Percentiles rank a stretch among this genome's conserved stretches.
These are phyloP conservation scores for Hymenoscyphus fraxineus DNA, from an alignment of 2,329 filamentous ascomycete genomes.

Conservation along the genomic window DNA sequence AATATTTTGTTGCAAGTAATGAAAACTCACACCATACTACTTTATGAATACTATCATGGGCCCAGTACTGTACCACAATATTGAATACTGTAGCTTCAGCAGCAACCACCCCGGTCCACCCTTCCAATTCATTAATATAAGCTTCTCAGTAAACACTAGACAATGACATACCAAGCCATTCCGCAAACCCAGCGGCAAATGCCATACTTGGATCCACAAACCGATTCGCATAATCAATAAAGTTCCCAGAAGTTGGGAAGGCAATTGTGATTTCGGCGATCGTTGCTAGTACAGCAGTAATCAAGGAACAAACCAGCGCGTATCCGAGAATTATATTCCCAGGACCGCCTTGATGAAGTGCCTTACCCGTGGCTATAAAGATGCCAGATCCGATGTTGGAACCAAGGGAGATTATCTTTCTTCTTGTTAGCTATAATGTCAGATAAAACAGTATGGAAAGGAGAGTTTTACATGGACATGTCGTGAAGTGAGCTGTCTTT, in stretches of 20 bases:
- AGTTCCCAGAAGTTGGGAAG: constrained; percentile 38
- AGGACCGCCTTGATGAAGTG: constrained; percentile 41
- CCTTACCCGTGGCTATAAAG: constrained; percentile 44
- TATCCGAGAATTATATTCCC: constrained; percentile 41
- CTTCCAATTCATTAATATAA: constrained; percentile 9
- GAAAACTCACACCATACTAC: constrained; percentile 16
- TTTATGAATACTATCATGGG: constrained; percentile 18
- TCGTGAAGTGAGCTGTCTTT: not conserved
- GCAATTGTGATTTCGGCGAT: constrained; percentile 40
- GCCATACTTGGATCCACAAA: constrained; percentile 18
- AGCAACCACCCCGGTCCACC: constrained; percentile 29
- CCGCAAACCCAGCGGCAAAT: constrained; percentile 34
- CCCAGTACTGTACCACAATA: constrained; percentile 29
- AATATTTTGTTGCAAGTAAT: not conserved
- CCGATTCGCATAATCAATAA: constrained; percentile 19
- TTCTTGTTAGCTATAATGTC: not conserved
- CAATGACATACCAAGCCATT: constrained; percentile 26
- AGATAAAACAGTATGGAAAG: not conserved
- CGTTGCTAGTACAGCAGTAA: constrained; percentile 44
- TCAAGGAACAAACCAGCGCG: constrained; percentile 43
- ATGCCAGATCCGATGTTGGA: constrained; percentile 44
- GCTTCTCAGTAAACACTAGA: not conserved
- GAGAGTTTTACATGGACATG: not conserved
- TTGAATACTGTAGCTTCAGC: constrained; percentile 29
- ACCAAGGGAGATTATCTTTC: constrained; percentile 31